Conservation (phyloP, 2,329 filamentous ascomycete species). For the Fusarium nurragi region DNA sequence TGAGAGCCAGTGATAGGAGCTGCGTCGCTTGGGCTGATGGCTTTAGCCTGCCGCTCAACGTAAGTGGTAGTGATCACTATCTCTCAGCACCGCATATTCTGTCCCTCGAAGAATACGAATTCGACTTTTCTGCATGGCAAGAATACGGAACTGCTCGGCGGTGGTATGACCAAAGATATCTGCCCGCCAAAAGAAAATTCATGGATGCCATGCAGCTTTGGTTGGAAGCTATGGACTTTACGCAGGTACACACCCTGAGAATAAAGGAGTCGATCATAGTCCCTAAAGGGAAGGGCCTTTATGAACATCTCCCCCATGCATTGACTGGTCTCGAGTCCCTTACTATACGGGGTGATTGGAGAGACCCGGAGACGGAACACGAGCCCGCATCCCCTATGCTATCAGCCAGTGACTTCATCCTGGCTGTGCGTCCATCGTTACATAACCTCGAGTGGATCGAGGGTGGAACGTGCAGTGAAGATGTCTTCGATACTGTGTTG, state of each 20-base stretch:
- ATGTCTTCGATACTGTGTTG: conserved; percentile 4
- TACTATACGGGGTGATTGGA: neutral
- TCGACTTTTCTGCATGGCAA: neutral
- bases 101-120: neutral
- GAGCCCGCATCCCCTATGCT: neutral
- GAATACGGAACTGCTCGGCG: neutral
- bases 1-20: neutral
- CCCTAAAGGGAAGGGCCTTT: neutral
- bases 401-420: conserved; percentile 4
- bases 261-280: neutral
- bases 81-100: neutral
- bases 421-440: neutral
- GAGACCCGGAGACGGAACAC: neutral
- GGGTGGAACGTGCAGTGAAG: neutral
- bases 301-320: neutral
- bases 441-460: neutral
- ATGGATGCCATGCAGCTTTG: conserved; percentile 25
- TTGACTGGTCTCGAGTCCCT: conserved; percentile 5
- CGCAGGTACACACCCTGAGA: conserved; percentile 8
- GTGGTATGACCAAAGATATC: conserved; percentile 5
- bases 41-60: neutral
- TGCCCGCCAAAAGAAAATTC: neutral
- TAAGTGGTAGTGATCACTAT: conserved; percentile 23
- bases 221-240: conserved; percentile 32
- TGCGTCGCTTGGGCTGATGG: neutral